Base-by-base conservation (phyloP, 2,329 filamentous ascomycete species). In the Tolypocladium ovalisporum region DNA sequence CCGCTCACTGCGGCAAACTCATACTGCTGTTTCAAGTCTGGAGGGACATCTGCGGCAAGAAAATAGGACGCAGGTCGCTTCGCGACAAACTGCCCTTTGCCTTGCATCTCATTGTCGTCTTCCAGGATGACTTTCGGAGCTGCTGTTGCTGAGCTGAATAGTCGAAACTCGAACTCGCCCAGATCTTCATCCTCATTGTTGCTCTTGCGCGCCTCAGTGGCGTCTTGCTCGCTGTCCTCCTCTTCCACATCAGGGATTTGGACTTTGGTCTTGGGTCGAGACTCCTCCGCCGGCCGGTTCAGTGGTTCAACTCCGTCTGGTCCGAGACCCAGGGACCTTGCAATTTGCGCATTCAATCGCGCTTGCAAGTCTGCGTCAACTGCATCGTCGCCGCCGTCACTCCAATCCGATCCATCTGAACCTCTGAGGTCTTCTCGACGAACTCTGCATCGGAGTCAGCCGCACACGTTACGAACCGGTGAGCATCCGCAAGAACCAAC, bases 151-250 rank as follows among this genome's bases (percentile, higher is more conserved):
- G 73, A 73, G 60, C 76, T 76, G 65, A 86, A 86, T 34, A 86
- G 75, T 10, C 80, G 75, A 65, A 86, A 86, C 56, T 78, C 75
- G 61, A 83, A 85, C 55, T 76, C 75, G 55, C 57, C 60, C 13
- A 47, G 22, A 53, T 76, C 73, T 13, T 69, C 64, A 8, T 61
- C 63, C 9, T 64, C 69, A 17, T 70, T 64, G 8, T 58, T 60
- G 17, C 65, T 63, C 17, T 64, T 61, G 47, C 17, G 27, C n/a
- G 27, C 5, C 24, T 29, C 52, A 8, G 7, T 17, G 12, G 1
- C 34, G 8, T 35, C 34, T 10, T 37, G 32, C 17, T 12, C 37
- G 35, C n/a, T 54, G 37, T 10, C 13, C 4, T 10, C 19, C 6
- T 47, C 59, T 17, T 64, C 61, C 2, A 24, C 58, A 19, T 60